Percentiles rank a stretch among this genome's conserved stretches.
Evolutionary conservation across 495 filamentous ascomycete species (phyloP).

Genomic region (Aspergillus incahuasiensis): DNA sequence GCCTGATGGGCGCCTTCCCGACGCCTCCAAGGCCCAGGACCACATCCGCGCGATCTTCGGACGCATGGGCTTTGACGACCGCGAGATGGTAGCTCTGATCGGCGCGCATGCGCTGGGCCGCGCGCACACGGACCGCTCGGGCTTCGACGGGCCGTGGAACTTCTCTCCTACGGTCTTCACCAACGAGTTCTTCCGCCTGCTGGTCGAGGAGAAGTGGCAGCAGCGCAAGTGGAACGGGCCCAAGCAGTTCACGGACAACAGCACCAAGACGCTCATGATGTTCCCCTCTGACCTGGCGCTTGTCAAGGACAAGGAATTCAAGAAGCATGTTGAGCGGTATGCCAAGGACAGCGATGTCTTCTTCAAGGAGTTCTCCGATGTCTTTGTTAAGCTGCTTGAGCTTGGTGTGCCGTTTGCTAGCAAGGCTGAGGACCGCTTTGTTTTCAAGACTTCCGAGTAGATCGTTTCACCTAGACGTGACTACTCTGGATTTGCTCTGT

Average conservation of each 20-base stretch:
- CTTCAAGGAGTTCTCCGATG: slow-evolving; percentile 88
- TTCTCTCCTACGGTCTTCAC: slow-evolving; percentile 92
- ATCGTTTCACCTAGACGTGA: neutral
- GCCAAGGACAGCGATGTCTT: slow-evolving; percentile 87
- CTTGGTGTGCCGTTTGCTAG: slow-evolving; percentile 85
- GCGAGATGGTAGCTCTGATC: slow-evolving; percentile 85
- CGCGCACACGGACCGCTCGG: slow-evolving; percentile 84
- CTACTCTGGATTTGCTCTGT: neutral
- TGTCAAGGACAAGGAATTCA: slow-evolving; percentile 84
- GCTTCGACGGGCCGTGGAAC: slow-evolving; percentile 91
- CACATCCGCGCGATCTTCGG: slow-evolving; percentile 92
- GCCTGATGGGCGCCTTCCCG: slow-evolving; percentile 93
- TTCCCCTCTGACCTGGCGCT: slow-evolving; percentile 87
- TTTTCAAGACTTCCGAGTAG: slow-evolving; percentile 67
- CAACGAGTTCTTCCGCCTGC: slow-evolving; percentile 89
- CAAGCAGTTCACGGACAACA: slow-evolving; percentile 76
- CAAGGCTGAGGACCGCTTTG: slow-evolving; percentile 60
- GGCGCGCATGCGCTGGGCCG: slow-evolving; percentile 93
- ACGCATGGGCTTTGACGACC: slow-evolving; percentile 98
- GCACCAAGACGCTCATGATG: slow-evolving; percentile 91
- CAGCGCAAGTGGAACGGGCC: slow-evolving; percentile 93
- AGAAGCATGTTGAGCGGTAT: slow-evolving; percentile 79
- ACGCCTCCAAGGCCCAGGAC: slow-evolving; percentile 70
- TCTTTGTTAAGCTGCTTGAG: slow-evolving; percentile 80
- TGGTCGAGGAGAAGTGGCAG: slow-evolving; percentile 88